Evolutionary conservation across 1,139 yeast species (phyloP).

Genomic region (Saccharomyces hybrid): DNA sequence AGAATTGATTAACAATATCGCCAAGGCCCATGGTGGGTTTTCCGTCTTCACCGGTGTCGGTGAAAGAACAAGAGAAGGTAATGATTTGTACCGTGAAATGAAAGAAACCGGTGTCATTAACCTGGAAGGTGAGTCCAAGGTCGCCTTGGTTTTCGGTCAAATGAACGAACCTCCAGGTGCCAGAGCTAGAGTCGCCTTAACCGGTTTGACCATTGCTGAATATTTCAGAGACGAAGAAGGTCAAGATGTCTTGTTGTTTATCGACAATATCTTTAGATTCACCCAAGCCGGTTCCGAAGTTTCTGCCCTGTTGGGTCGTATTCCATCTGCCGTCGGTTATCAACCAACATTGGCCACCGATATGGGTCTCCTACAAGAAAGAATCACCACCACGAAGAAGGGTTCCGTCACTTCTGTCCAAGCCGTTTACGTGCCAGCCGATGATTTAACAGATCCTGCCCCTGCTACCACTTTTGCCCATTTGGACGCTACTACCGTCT

Average conservation of each 20-base stretch:
- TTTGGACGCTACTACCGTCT: slow-evolving; percentile 99
- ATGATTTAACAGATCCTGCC: slow-evolving; percentile 99
- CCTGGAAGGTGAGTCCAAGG: slow-evolving; percentile 99
- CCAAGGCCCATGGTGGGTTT: slow-evolving; percentile 99
- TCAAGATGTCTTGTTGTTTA: slow-evolving; percentile 98
- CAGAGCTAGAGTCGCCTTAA: slow-evolving; percentile 99
- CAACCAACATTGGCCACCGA: slow-evolving; percentile 99
- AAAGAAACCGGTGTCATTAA: slow-evolving; percentile 99
- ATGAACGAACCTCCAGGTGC: slow-evolving; percentile 99
- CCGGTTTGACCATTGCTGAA: slow-evolving; percentile 99
- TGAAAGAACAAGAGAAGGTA: slow-evolving; percentile 99
- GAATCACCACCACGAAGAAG: slow-evolving; percentile 98
- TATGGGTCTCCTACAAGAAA: slow-evolving; percentile 99
- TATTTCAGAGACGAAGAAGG: slow-evolving; percentile 99
- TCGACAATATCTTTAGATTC: slow-evolving; percentile 99
- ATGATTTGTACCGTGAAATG: slow-evolving; percentile 99
- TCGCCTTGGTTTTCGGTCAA: slow-evolving; percentile 98
- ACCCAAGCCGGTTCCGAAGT: slow-evolving; percentile 99
- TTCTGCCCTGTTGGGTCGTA: slow-evolving; percentile 99
- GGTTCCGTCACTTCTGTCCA: slow-evolving; percentile 99
- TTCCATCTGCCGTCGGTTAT: slow-evolving; percentile 99
- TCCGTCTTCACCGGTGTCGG: slow-evolving; percentile 99
- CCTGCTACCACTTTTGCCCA: slow-evolving; percentile 99
- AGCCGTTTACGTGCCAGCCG: slow-evolving; percentile 99
- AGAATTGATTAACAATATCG: slow-evolving; percentile 98